Base-by-base conservation (phyloP, 1,284 basidiomycete species). In the Leccinum subspadiceum region DNA sequence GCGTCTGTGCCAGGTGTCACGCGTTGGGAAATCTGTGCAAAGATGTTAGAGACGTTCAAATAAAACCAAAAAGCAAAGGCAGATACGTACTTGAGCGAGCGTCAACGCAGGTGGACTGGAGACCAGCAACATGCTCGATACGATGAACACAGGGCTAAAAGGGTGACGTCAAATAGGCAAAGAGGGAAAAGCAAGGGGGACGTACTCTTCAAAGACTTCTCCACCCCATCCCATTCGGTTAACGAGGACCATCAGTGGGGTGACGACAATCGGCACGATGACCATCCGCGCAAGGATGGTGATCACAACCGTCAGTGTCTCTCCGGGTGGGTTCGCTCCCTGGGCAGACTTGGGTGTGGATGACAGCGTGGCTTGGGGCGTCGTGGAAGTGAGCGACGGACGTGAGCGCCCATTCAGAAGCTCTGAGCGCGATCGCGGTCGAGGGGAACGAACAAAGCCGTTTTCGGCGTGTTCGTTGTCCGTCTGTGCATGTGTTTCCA, bases 251-350 rank as follows among this genome's bases (percentile, higher is more conserved):
- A 95, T 81, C 15, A 92, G 55, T 0, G 93, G 94, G 60, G 94
- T 77, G 57, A 96, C 76, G 9, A 96, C 60, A 50, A 91, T 62
- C 1, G 94, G 95, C 8, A 92, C 91, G 62, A 98, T 70, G 49
- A 98, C 71, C 95, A 97, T 98, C 63, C 95, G 79, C 57, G 89
- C 82, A 17, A 85, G 56, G 20, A 96, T 84, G 4, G 93, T 86
- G 13, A 97, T 84, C 29, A 89, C 74, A 17, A 98, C 88, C 4
- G 95, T 94, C 70, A 81, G 84, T 53, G 87, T 87, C 79, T 96
- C 93, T 2, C 92, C 91, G 0, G 60, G 64, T 0, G 54, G 61
- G n/a, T 46, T 89, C 4, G 39, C 6, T 4, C 12, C 12, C 29
- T 22, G 35, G 4, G 24, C 4, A 5, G 35, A 17, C 5, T 33